A percentile compares a stretch with the other conserved stretches of the same genome.
phyloP scores from a whole-genome alignment of 371 early-diverging fungal genomes.

The Lichtheimia ramosa region DNA sequence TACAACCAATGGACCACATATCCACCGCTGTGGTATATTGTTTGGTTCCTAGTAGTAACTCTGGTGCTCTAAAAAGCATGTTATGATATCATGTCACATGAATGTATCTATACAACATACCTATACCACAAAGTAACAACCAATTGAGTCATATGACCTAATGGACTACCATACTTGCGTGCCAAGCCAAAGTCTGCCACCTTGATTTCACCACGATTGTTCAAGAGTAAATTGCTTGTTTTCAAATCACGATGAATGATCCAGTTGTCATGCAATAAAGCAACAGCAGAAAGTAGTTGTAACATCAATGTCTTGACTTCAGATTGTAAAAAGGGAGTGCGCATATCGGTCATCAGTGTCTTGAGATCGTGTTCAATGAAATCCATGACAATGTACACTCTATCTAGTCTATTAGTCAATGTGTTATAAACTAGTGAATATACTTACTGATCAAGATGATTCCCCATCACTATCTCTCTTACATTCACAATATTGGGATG shows the following conservation, averaged over 20 bases:
- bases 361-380: conserved; percentile 95
- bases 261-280: conserved; percentile 93
- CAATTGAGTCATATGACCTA: conserved; percentile 75
- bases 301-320: conserved; percentile 93
- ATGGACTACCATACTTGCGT: conserved; percentile 73
- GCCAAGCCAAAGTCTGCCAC: conserved; percentile 90
- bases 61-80: conserved; percentile 85
- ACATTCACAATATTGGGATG: conserved; percentile 96
- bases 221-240: conserved; percentile 92
- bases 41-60: conserved; percentile 91
- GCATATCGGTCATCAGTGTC: conserved; percentile 86
- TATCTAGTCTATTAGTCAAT: conserved; percentile 14
- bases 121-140: conserved; percentile 95
- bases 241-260: conserved; percentile 98
- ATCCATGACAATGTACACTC: conserved; percentile 97
- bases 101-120: conserved; percentile 20
- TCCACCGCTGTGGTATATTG: conserved; percentile 95
- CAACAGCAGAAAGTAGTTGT: conserved; percentile 85
- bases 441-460: conserved; percentile 71
- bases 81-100: background rate
- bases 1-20: conserved; percentile 98
- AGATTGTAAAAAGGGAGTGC: conserved; percentile 74
- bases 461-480: conserved; percentile 88
- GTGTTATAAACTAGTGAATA: background rate
- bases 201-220: conserved; percentile 80